Percentiles rank a stretch among this genome's conserved stretches.
Conservation (phyloP, 2,329 filamentous ascomycete species). For the Colletotrichum incanum region DNA sequence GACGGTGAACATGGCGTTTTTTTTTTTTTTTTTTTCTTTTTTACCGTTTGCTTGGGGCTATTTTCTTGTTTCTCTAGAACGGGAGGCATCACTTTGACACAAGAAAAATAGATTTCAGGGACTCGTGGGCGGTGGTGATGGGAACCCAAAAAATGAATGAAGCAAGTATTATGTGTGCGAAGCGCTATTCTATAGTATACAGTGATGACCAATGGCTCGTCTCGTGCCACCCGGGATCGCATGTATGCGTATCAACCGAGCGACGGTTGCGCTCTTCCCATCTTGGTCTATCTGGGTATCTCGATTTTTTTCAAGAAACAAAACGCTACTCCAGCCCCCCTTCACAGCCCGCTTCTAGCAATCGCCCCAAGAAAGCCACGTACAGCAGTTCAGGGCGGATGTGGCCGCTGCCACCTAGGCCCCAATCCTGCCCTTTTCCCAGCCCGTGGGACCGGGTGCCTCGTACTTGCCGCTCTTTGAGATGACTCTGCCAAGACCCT, state of each 20-base stretch:
- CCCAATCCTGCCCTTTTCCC: conserved; percentile 60
- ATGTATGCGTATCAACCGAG: background rate
- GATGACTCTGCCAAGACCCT: conserved; percentile 86
- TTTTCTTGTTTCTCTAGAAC: background rate
- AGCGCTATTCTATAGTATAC: conserved; percentile 37
- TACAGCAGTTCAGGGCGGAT: background rate
- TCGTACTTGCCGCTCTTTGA: conserved; percentile 85
- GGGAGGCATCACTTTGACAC: conserved; percentile 12
- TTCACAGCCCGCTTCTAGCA: background rate
- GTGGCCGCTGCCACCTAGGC: conserved; percentile 45
- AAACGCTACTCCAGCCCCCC: conserved; percentile 11
- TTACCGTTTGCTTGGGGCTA: background rate
- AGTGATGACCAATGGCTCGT: conserved; percentile 38
- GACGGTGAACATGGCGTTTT: conserved; percentile 40
- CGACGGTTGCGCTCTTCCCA: conserved; percentile 24
- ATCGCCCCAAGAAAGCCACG: background rate
- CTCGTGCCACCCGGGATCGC: conserved; percentile 16
- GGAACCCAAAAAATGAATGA: background rate
- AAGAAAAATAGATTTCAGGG: conserved; percentile 7
- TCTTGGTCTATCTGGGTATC: conserved; percentile 43
- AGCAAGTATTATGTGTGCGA: conserved; percentile 28
- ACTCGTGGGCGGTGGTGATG: conserved; percentile 2
- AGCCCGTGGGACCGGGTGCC: conserved; percentile 67
- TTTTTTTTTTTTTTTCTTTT: background rate
- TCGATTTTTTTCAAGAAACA: conserved; percentile 33